phyloP scores from a whole-genome alignment of 257 asterid genomes.

The Solanum pimpinellifolium region DNA sequence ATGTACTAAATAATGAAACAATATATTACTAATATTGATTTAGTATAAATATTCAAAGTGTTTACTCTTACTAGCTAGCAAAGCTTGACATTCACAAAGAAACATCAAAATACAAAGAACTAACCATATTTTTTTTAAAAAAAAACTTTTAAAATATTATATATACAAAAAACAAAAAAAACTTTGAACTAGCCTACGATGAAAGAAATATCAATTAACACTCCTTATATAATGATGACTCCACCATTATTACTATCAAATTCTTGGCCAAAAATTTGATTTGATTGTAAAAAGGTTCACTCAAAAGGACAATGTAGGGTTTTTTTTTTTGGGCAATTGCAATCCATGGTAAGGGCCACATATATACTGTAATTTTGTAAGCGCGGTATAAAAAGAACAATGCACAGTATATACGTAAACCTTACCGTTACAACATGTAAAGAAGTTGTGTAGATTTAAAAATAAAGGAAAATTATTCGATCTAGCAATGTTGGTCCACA shows the following conservation, averaged over 20 bases:
- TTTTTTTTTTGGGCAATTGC: neutral
- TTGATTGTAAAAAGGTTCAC: neutral
- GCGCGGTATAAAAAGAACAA: neutral
- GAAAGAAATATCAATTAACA: neutral
- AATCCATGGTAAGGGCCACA: neutral
- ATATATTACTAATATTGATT: neutral
- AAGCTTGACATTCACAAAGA: neutral
- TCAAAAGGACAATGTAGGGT: neutral
- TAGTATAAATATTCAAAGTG: neutral
- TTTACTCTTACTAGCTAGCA: neutral
- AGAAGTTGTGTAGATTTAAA: neutral
- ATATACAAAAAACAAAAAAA: neutral
- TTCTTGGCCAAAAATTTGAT: neutral
- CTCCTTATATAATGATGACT: neutral
- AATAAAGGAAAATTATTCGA: neutral
- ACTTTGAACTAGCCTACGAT: neutral
- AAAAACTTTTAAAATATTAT: neutral
- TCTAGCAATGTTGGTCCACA: neutral
- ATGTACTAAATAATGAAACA: too few relatives aligned
- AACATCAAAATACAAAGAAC: neutral
- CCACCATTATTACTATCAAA: neutral
- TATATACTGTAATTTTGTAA: neutral
- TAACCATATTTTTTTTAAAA: neutral
- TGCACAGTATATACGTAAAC: fast-evolving
- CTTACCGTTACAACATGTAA: neutral